A percentile compares a stretch with the other conserved stretches of the same genome.
These are phyloP conservation scores for Tricholoma matsutake DNA, from an alignment of 768 basidiomycete genomes.

Conservation along the genomic window DNA sequence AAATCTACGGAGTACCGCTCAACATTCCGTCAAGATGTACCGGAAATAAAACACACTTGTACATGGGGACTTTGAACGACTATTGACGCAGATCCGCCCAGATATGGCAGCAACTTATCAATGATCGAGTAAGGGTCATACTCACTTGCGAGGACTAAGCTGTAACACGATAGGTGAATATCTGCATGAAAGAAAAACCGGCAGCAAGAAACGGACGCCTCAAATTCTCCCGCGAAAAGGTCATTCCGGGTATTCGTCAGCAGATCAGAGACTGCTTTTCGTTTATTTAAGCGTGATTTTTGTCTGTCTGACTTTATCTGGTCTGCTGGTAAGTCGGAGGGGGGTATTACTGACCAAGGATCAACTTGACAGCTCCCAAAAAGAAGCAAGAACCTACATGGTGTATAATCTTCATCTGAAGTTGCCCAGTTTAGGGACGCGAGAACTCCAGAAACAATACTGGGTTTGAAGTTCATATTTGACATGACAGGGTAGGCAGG, in stretches of 20 bases:
- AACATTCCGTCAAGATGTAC: background rate
- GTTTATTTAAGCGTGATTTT: conserved; percentile 67
- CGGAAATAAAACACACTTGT: conserved; percentile 41
- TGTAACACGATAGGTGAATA: conserved; percentile 23
- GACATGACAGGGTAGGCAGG: conserved; percentile 84
- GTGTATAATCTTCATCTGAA: conserved; percentile 70
- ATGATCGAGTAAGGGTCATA: conserved; percentile 85
- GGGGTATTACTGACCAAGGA: conserved; percentile 46
- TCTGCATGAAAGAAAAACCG: background rate
- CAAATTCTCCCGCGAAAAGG: conserved; percentile 83
- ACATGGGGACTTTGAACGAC: conserved; percentile 83
- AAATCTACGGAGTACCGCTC: conserved; percentile 40
- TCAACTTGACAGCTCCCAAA: background rate
- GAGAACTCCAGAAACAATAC: conserved; percentile 49
- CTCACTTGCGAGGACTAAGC: conserved; percentile 77
- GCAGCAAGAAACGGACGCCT: conserved; percentile 53
- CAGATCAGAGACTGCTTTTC: conserved; percentile 64
- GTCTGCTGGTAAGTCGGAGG: conserved; percentile 54
- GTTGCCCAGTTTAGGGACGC: conserved; percentile 89
- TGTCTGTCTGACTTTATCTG: conserved; percentile 71
- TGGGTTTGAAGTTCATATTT: conserved; percentile 81
- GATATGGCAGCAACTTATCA: conserved; percentile 66
- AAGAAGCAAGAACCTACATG: conserved; percentile 42
- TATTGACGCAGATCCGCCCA: conserved; percentile 83
- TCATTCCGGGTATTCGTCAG: conserved; percentile 70